Conservation (phyloP, 371 early-diverging fungal genomes). For the Rhizomucor miehei region DNA sequence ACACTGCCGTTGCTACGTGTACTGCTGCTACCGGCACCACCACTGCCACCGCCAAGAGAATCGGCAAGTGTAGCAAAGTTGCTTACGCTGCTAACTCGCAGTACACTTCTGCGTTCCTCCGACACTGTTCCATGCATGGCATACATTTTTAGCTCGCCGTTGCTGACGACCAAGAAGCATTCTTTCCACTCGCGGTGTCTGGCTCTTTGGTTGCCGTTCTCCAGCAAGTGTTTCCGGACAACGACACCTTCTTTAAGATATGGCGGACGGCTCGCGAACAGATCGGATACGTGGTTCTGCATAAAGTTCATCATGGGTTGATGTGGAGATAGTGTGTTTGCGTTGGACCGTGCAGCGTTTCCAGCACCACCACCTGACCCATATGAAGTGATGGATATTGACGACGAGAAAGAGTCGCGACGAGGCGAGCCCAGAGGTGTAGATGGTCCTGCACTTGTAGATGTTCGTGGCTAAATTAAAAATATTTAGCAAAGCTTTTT, state of each 20-base stretch:
- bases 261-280: slow-evolving; percentile 37
- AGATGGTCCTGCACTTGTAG: slow-evolving; percentile 16
- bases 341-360: slow-evolving; percentile 2
- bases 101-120: slow-evolving; percentile 28
- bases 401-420: slow-evolving; percentile 21
- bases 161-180: slow-evolving; percentile 67
- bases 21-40: too few relatives aligned
- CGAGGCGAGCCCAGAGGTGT: slow-evolving; percentile 16
- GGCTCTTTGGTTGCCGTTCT: slow-evolving; percentile 75
- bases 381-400: slow-evolving; percentile 12
- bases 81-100: slow-evolving; percentile 23
- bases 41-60: slow-evolving; percentile 10
- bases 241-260: slow-evolving; percentile 75
- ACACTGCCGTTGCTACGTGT: too few relatives aligned
- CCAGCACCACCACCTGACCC: slow-evolving; percentile 1
- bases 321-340: slow-evolving; percentile 11
- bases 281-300: slow-evolving; percentile 15
- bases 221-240: slow-evolving; percentile 83
- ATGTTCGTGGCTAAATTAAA: slow-evolving; percentile 10
- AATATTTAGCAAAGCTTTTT: too few relatives aligned
- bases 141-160: slow-evolving; percentile 79
- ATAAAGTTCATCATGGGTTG: slow-evolving; percentile 24
- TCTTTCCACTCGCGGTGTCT: slow-evolving; percentile 86
- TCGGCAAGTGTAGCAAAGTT: slow-evolving; percentile 44
- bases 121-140: slow-evolving; percentile 33